These are phyloP conservation scores for Aspergillus sclerotialis DNA, from an alignment of 2,329 filamentous ascomycete species.

Conservation along the genomic window DNA sequence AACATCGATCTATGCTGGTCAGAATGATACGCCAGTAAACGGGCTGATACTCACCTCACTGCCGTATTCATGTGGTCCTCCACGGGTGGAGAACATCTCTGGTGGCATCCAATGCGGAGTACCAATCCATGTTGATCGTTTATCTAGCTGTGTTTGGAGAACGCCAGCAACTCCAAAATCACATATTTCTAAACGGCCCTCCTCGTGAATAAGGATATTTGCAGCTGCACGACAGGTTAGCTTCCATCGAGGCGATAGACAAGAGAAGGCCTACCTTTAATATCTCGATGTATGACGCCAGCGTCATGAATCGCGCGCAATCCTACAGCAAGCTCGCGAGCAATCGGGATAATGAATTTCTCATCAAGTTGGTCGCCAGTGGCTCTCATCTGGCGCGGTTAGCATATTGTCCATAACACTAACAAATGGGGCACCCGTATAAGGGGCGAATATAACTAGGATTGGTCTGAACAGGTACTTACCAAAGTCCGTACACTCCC, in stretches of 20 bases:
- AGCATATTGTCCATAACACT: constrained; percentile 10
- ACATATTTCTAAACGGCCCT: constrained; percentile 56
- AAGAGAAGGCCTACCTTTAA: constrained; percentile 47
- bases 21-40: background rate
- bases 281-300: constrained; percentile 59
- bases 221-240: constrained; percentile 38
- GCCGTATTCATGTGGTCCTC: constrained; percentile 38
- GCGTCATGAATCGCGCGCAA: constrained; percentile 58
- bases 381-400: constrained; percentile 37
- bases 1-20: constrained; percentile 37
- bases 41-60: constrained; percentile 33
- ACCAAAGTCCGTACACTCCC: constrained; percentile 60
- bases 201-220: constrained; percentile 58
- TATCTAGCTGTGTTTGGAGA: constrained; percentile 52
- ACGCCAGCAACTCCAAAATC: constrained; percentile 62
- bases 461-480: constrained; percentile 21
- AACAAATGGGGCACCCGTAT: background rate
- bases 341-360: constrained; percentile 57
- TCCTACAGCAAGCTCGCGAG: constrained; percentile 55
- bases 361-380: constrained; percentile 48
- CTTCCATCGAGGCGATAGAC: background rate
- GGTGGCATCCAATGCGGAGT: constrained; percentile 63
- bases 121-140: constrained; percentile 59
- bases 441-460: background rate
- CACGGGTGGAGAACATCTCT: constrained; percentile 44